A percentile compares a stretch with the other conserved stretches of the same genome.
Evolutionary conservation across 768 basidiomycete species (phyloP).

Genomic region (Rhodotorula babjevae): DNA sequence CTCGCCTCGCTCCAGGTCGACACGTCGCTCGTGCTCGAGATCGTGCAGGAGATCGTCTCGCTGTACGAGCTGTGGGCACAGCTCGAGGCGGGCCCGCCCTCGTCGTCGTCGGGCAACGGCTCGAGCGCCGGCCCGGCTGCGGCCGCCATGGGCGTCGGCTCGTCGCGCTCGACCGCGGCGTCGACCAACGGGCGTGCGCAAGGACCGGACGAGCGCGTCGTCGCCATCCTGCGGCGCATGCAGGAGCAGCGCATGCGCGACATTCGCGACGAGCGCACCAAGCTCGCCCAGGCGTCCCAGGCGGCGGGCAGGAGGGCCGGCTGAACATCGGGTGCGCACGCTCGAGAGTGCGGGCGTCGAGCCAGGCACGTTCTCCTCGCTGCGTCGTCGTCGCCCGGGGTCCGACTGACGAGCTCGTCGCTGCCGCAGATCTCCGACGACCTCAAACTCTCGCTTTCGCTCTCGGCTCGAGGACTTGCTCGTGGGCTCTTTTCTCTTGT

Average conservation of each 20-base stretch:
- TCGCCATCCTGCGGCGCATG: constrained; percentile 61
- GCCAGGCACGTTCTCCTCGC: too few relatives aligned
- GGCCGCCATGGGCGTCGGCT: not conserved
- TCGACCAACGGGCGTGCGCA: not conserved
- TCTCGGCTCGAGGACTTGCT: too few relatives aligned
- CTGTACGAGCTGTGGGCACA: constrained; percentile 86
- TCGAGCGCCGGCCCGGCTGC: not conserved
- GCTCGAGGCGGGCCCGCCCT: constrained; percentile 41
- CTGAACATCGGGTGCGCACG: not conserved
- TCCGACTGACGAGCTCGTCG: too few relatives aligned
- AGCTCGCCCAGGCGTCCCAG: not conserved
- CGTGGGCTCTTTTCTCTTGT: too few relatives aligned
- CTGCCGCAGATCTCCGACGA: too few relatives aligned
- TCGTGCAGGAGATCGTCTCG: constrained; percentile 84
- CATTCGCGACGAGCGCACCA: constrained; percentile 17
- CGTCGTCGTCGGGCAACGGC: not conserved
- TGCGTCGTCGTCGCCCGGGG: too few relatives aligned
- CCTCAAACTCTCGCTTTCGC: too few relatives aligned
- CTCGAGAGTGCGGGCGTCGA: too few relatives aligned
- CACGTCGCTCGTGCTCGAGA: constrained; percentile 68
- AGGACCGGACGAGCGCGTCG: constrained; percentile 49
- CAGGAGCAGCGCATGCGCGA: constrained; percentile 62
- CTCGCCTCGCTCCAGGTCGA: constrained; percentile 79
- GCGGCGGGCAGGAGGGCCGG: constrained; percentile 1
- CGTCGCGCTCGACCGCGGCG: not conserved